Evolutionary conservation across 208 protist genomes (phyloP).

Genomic region (Giardia duodenalis): DNA sequence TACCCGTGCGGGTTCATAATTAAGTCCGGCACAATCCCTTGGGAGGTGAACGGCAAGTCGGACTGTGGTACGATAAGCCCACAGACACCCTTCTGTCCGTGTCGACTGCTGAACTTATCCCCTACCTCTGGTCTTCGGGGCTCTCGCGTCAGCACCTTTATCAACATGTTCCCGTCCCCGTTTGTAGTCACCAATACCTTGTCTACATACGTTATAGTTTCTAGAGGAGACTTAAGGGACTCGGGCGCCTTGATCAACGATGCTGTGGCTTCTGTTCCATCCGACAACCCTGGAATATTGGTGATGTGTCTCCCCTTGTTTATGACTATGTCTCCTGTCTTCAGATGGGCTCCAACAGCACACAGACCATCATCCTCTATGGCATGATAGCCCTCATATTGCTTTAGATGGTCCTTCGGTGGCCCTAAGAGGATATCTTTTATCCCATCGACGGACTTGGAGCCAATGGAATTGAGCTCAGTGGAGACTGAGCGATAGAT

Average conservation of each 20-base stretch:
- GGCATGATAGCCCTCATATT: constrained; percentile 19
- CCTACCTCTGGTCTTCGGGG: constrained; percentile 62
- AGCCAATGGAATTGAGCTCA: not conserved
- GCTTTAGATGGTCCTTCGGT: not conserved
- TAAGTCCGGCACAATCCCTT: constrained; percentile 90
- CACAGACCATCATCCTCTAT: constrained; percentile 35
- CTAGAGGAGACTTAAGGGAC: not conserved
- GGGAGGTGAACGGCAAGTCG: constrained; percentile 94
- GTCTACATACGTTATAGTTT: not conserved
- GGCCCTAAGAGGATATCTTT: not conserved
- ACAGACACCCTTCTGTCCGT: constrained; percentile 97
- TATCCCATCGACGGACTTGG: not conserved
- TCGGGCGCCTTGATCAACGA: too few species aligned
- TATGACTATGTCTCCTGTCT: constrained; percentile 30
- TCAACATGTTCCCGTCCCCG: not conserved
- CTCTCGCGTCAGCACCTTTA: constrained; percentile 28
- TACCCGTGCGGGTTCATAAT: constrained; percentile 99
- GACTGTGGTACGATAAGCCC: constrained; percentile 88
- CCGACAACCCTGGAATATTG: not conserved
- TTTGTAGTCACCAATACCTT: constrained; percentile 26
- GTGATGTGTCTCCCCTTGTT: constrained; percentile 26
- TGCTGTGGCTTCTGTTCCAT: not conserved
- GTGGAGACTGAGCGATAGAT: not conserved
- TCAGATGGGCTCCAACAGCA: not conserved
- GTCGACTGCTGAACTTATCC: constrained; percentile 97